phyloP scores from a whole-genome alignment of 2,329 filamentous ascomycete genomes.

The Claviceps spartinae region DNA sequence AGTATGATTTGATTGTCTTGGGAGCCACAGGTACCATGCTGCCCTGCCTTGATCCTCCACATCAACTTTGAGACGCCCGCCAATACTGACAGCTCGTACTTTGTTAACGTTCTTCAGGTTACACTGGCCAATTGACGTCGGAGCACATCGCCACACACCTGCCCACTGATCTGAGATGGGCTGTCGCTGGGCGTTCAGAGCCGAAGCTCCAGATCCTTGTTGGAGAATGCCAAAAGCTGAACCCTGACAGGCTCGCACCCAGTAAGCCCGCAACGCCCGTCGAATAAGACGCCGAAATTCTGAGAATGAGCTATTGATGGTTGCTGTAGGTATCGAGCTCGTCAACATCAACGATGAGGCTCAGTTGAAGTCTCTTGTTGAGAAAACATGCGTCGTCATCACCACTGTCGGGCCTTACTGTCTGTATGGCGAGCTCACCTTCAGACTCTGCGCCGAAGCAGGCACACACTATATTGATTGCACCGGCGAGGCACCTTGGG shows the following conservation, averaged over 20 bases:
- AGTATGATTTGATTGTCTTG: conserved; percentile 44
- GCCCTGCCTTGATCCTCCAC: conserved; percentile 6
- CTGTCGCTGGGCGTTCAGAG: conserved; percentile 68
- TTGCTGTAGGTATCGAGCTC: conserved; percentile 34
- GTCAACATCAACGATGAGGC: conserved; percentile 31
- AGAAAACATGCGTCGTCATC: conserved; percentile 43
- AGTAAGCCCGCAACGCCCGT: conserved; percentile 30
- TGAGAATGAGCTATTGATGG: not conserved
- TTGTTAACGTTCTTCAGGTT: conserved; percentile 36
- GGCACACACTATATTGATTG: conserved; percentile 53
- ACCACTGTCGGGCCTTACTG: conserved; percentile 47
- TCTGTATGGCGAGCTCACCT: conserved; percentile 41
- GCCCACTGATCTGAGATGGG: conserved; percentile 74
- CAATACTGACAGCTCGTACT: not conserved
- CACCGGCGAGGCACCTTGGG: conserved; percentile 47
- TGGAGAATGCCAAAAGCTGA: conserved; percentile 50
- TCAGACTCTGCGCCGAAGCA: conserved; percentile 46
- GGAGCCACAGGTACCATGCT: conserved; percentile 37
- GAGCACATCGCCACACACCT: conserved; percentile 60
- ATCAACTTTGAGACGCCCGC: not conserved
- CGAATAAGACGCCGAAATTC: not conserved
- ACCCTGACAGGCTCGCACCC: conserved; percentile 56
- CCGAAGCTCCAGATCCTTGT: conserved; percentile 59
- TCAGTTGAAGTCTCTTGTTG: conserved; percentile 34
- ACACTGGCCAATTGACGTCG: conserved; percentile 65